A percentile compares a stretch with the other conserved stretches of the same genome.
These are phyloP conservation scores for Celoporthe dispersa DNA, from an alignment of 2,329 filamentous ascomycete genomes.

Conservation along the genomic window DNA sequence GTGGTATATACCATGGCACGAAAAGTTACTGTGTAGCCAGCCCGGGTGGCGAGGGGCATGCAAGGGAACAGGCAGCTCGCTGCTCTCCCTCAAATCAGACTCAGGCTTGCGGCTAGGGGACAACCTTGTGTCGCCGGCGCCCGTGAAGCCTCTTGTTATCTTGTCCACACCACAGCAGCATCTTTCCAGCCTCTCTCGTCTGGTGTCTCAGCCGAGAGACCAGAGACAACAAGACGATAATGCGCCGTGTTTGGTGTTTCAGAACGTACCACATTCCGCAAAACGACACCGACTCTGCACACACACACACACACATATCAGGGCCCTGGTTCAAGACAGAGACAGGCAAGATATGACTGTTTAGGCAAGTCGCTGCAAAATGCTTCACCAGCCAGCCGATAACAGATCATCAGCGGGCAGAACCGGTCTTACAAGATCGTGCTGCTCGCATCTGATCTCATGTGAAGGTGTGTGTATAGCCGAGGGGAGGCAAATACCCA, in stretches of 20 bases:
- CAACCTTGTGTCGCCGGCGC: background rate
- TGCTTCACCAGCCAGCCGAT: background rate
- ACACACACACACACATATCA: background rate
- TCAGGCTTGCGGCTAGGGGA: background rate
- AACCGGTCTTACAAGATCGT: too few species aligned
- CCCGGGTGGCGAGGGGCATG: background rate
- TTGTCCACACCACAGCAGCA: too few species aligned
- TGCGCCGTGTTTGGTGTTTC: background rate
- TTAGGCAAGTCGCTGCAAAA: conserved; percentile 6
- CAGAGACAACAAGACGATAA: background rate
- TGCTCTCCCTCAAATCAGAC: background rate
- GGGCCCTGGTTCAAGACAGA: background rate
- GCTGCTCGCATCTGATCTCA: background rate
- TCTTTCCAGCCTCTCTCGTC: background rate
- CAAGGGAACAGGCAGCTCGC: background rate
- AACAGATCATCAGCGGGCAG: too few species aligned
- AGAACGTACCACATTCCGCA: background rate
- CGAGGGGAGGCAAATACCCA: background rate
- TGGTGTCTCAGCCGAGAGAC: background rate
- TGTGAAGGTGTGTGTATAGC: background rate
- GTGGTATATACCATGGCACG: too few species aligned
- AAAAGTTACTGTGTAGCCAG: background rate
- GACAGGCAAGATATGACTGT: background rate
- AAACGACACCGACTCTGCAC: background rate
- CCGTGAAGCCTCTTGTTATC: conserved; percentile 2